These are phyloP conservation scores for Colletotrichum limetticola DNA, from an alignment of 2,329 filamentous ascomycete species.

Conservation along the genomic window DNA sequence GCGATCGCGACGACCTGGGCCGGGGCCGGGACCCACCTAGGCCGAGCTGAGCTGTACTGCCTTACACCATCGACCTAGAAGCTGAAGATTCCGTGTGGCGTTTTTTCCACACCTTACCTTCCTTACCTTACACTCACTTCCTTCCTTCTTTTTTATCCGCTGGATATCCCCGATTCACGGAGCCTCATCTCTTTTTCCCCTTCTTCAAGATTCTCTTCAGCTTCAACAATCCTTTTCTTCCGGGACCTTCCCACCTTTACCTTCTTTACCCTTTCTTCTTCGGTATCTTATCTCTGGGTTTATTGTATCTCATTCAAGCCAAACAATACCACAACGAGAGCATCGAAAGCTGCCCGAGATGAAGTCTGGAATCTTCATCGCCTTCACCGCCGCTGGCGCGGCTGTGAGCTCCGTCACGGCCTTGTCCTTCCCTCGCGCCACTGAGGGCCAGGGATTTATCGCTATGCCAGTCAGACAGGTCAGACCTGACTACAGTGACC, in stretches of 20 bases:
- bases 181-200: slow-evolving; percentile 4
- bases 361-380: slow-evolving; percentile 10
- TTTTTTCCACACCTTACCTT: neutral
- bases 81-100: slow-evolving; percentile 15
- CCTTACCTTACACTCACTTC: neutral
- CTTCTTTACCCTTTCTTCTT: neutral
- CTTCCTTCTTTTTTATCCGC: slow-evolving; percentile 13
- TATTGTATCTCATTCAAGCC: slow-evolving; percentile 7
- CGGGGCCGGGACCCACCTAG: neutral
- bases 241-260: slow-evolving; percentile 1
- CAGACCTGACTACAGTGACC: slow-evolving; percentile 8
- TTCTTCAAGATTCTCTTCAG: slow-evolving; percentile 14
- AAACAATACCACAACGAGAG: neutral
- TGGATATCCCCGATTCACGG: neutral
- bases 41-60: neutral
- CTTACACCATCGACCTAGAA: slow-evolving; percentile 19
- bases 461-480: slow-evolving; percentile 46
- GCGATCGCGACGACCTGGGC: neutral
- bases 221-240: neutral
- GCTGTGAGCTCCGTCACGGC: slow-evolving; percentile 24
- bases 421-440: slow-evolving; percentile 42
- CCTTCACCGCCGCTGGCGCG: slow-evolving; percentile 12
- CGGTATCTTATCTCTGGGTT: neutral
- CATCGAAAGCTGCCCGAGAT: slow-evolving; percentile 8
- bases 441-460: slow-evolving; percentile 49